These are phyloP conservation scores for Pyrenula aspistea DNA, from an alignment of 495 filamentous ascomycete species.

Conservation along the genomic window DNA sequence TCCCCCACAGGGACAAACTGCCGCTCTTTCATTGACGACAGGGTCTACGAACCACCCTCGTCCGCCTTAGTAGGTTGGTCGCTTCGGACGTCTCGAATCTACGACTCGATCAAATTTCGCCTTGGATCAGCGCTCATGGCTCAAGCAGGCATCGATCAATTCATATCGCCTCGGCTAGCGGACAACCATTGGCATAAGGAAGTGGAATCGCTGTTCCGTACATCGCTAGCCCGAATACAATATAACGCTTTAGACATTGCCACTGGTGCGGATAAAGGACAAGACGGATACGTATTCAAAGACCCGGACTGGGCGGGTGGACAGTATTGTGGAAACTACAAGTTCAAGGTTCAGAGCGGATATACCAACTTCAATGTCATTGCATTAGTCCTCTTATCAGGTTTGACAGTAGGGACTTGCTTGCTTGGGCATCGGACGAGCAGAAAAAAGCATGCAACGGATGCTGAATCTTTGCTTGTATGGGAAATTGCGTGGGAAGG, in stretches of 20 bases:
- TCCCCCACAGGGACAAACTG: conserved; percentile 7
- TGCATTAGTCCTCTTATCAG: conserved; percentile 1
- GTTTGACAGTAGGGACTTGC: conserved; percentile 2
- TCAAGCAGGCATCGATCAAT: conserved; percentile 10
- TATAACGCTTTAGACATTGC: conserved; percentile 11
- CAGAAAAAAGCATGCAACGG: not conserved
- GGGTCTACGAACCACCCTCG: not conserved
- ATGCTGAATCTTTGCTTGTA: not conserved
- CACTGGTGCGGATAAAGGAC: conserved; percentile 9
- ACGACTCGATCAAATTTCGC: conserved; percentile 12
- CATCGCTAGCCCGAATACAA: conserved; percentile 13
- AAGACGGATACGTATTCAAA: conserved; percentile 5
- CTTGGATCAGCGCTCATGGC: conserved; percentile 12
- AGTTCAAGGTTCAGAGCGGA: conserved; percentile 3
- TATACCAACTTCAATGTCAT: conserved; percentile 5
- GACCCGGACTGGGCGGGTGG: conserved; percentile 7
- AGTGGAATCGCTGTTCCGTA: conserved; percentile 9
- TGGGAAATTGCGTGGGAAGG: not conserved
- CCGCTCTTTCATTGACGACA: conserved; percentile 7
- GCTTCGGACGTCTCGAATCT: conserved; percentile 10
- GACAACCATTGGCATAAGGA: conserved; percentile 13
- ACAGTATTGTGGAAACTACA: conserved; percentile 4
- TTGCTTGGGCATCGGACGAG: not conserved
- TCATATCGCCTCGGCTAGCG: conserved; percentile 4
- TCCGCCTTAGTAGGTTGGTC: conserved; percentile 10